Evolutionary conservation across 352 stramenopile genomes (phyloP).

Genomic region (Peronospora farinosa): DNA sequence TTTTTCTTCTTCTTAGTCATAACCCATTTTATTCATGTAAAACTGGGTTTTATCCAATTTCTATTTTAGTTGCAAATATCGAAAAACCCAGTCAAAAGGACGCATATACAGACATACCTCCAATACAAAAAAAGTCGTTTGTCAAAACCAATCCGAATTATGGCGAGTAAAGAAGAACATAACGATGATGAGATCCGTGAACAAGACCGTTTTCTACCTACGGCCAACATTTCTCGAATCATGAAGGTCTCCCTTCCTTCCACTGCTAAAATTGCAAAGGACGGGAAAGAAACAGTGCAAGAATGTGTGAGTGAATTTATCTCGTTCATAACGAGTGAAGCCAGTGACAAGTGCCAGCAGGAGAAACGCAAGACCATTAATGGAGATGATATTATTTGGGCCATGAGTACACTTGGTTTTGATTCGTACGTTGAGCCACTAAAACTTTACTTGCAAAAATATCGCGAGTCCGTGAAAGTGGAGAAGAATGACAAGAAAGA

Average conservation of each 20-base stretch:
- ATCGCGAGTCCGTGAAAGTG: conserved; percentile 91
- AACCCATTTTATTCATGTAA: too few relatives aligned
- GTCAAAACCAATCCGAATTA: conserved; percentile 15
- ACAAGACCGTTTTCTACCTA: conserved; percentile 97
- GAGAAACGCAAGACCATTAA: conserved; percentile 99
- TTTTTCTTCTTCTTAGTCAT: too few relatives aligned
- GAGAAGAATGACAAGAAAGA: conserved; percentile 90
- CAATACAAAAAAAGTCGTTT: too few relatives aligned
- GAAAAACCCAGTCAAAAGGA: too few relatives aligned
- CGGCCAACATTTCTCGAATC: conserved; percentile 99
- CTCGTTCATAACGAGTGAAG: conserved; percentile 98
- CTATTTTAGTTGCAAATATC: too few relatives aligned
- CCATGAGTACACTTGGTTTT: conserved; percentile 99
- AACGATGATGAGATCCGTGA: conserved; percentile 89
- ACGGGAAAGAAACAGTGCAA: conserved; percentile 99
- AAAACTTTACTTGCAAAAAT: conserved; percentile 98
- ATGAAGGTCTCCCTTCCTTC: conserved; percentile 98
- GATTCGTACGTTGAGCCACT: conserved; percentile 99
- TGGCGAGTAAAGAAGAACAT: conserved; percentile 80
- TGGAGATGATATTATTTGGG: conserved; percentile 98
- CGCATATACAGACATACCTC: too few relatives aligned
- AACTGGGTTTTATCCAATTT: too few relatives aligned
- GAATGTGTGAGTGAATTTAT: conserved; percentile 99
- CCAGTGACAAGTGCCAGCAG: conserved; percentile 98
- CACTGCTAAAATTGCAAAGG: conserved; percentile 99